Evolutionary conservation across 139 green algal genomes (phyloP).

Genomic region (Chlorella sp.): DNA sequence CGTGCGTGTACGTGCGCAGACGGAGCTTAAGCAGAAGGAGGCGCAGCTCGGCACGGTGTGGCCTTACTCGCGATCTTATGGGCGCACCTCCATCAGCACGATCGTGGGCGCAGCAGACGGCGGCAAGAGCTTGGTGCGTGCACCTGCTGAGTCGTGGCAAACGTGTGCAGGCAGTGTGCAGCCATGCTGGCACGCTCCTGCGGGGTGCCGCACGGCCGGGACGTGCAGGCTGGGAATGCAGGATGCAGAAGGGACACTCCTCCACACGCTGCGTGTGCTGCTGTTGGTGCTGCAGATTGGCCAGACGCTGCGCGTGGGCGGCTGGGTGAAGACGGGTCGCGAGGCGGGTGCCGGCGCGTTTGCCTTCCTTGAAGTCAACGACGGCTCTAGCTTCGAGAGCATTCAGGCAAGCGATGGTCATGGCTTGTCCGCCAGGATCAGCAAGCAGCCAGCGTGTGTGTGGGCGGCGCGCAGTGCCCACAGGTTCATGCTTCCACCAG

Average conservation of each 20-base stretch:
- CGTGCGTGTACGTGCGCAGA: slow-evolving; percentile 3
- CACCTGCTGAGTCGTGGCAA: background rate
- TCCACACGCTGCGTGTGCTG: background rate
- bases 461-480: background rate
- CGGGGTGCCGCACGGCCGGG: background rate
- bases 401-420: slow-evolving; percentile 64
- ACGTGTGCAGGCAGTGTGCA: background rate
- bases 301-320: slow-evolving; percentile 73
- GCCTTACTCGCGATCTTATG: slow-evolving; percentile 50
- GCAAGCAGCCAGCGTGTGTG: background rate
- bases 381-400: slow-evolving; percentile 84
- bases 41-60: slow-evolving; percentile 27
- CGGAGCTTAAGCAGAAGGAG: slow-evolving; percentile 34
- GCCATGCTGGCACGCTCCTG: background rate
- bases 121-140: slow-evolving; percentile 53
- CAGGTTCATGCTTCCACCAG: background rate
- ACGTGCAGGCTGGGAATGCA: background rate
- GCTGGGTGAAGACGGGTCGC: slow-evolving; percentile 98
- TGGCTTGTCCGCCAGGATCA: too few relatives aligned
- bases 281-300: slow-evolving; percentile 45
- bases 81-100: slow-evolving; percentile 47
- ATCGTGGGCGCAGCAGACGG: slow-evolving; percentile 56
- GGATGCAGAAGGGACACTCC: too few relatives aligned
- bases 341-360: slow-evolving; percentile 87
- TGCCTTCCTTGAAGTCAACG: slow-evolving; percentile 97